Evolutionary conservation across 352 stramenopile genomes (phyloP).

Genomic region (Phytophthora lateralis): DNA sequence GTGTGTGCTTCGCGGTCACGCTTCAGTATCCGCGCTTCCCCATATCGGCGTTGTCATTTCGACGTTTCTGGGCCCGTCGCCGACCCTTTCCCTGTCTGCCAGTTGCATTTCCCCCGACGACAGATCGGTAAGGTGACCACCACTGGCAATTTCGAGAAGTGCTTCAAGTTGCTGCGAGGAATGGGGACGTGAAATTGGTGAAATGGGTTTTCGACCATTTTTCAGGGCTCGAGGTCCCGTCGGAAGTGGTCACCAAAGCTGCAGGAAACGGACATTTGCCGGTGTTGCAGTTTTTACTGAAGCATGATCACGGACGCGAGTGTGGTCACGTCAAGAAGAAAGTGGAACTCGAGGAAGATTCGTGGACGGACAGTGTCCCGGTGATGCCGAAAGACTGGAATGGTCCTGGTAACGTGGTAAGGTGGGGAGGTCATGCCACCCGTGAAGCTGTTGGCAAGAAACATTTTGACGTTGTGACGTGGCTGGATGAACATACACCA

Average conservation of each 20-base stretch:
- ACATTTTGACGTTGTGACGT: slow-evolving; percentile 8
- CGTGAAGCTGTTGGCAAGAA: slow-evolving; percentile 5
- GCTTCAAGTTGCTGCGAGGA: background rate
- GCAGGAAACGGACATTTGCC: slow-evolving; percentile 5
- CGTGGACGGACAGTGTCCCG: slow-evolving; percentile 8
- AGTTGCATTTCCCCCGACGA: slow-evolving; percentile 3
- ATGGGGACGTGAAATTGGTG: slow-evolving; percentile 1
- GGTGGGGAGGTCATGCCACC: slow-evolving; percentile 10
- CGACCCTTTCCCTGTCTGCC: background rate
- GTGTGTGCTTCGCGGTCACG: background rate
- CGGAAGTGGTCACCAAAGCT: background rate
- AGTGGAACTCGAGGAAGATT: slow-evolving; percentile 9
- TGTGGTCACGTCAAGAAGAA: slow-evolving; percentile 1
- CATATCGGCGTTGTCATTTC: slow-evolving; percentile 9
- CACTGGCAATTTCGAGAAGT: slow-evolving; percentile 8
- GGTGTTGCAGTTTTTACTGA: slow-evolving; percentile 4
- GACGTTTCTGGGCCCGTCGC: background rate
- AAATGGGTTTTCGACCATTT: slow-evolving; percentile 17
- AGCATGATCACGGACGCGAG: slow-evolving; percentile 8
- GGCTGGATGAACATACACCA: slow-evolving; percentile 8
- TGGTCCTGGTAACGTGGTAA: slow-evolving; percentile 7
- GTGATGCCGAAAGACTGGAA: slow-evolving; percentile 4
- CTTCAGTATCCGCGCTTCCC: background rate
- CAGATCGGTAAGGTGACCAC: background rate
- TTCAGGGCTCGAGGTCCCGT: background rate